phyloP scores from a whole-genome alignment of 176 grass and related monocot genomes.

The Thinopyrum elongatum region DNA sequence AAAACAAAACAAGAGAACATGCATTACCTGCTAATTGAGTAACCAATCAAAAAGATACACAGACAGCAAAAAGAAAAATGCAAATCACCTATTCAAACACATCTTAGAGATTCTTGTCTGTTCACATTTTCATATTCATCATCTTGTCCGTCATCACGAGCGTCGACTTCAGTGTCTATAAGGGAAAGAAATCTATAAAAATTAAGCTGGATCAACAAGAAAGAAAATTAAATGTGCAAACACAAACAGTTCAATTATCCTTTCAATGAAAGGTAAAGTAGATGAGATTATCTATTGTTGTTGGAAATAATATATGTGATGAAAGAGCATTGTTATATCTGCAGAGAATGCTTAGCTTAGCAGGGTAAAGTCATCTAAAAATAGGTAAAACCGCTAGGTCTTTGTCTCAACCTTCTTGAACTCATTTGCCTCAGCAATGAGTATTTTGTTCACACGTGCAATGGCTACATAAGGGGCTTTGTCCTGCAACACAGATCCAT shows the following conservation, averaged over 20 bases:
- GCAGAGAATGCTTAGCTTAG: neutral
- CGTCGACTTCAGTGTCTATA: neutral
- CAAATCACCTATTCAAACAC: neutral
- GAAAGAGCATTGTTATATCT: neutral
- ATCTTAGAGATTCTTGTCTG: neutral
- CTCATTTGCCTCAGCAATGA: neutral
- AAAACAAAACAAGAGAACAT: neutral
- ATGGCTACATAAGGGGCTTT: neutral
- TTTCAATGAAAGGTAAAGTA: neutral
- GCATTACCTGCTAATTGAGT: neutral
- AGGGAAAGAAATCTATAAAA: neutral
- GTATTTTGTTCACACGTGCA: neutral
- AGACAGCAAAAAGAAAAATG: neutral
- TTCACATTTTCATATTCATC: neutral
- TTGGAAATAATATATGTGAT: constrained; percentile 4
- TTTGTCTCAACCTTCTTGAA: neutral
- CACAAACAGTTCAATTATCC: neutral
- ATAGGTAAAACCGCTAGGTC: neutral
- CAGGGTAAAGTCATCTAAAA: neutral
- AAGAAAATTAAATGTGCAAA: neutral
- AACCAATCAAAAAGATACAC: neutral
- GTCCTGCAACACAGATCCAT: neutral
- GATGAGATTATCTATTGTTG: neutral
- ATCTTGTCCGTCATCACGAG: neutral
- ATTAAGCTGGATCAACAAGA: neutral